Evolutionary conservation across 2,329 filamentous ascomycete species (phyloP).

Genomic region (Aaosphaeria arxii): DNA sequence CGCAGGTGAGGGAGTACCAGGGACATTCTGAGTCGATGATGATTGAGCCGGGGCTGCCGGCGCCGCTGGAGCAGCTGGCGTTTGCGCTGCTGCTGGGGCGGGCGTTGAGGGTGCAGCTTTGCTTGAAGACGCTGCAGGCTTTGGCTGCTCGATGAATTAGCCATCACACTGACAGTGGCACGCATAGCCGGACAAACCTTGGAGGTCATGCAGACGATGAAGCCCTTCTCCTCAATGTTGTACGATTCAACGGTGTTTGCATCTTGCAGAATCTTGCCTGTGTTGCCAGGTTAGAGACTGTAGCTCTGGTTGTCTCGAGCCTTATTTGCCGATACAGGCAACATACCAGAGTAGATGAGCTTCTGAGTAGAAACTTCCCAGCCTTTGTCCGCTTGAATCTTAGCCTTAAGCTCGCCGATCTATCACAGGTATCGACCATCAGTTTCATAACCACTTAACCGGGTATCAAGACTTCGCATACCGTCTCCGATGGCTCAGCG

Average conservation of each 20-base stretch:
- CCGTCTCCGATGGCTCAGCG: slow-evolving; percentile 86
- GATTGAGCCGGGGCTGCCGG: slow-evolving; percentile 34
- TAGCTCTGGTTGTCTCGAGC: slow-evolving; percentile 10
- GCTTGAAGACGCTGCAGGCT: slow-evolving; percentile 54
- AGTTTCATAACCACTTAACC: slow-evolving; percentile 8
- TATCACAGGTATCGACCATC: slow-evolving; percentile 37
- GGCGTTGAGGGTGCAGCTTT: slow-evolving; percentile 59
- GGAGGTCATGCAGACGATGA: slow-evolving; percentile 97
- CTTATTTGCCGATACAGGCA: slow-evolving; percentile 2
- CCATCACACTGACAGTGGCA: slow-evolving; percentile 1
- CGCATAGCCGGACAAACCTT: slow-evolving; percentile 63
- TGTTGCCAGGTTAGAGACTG: slow-evolving; percentile 19
- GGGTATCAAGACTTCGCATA: slow-evolving; percentile 45
- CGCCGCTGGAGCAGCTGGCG: slow-evolving; percentile 59
- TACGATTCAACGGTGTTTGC: slow-evolving; percentile 94
- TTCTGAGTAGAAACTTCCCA: slow-evolving; percentile 91
- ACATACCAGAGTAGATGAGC: slow-evolving; percentile 93
- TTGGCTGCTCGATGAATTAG: slow-evolving; percentile 57
- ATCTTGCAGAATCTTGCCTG: slow-evolving; percentile 98
- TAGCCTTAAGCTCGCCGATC: slow-evolving; percentile 89
- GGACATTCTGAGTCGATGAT: slow-evolving; percentile 48
- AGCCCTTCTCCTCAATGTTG: slow-evolving; percentile 99
- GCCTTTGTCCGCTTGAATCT: slow-evolving; percentile 87
- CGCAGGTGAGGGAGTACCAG: slow-evolving; percentile 51
- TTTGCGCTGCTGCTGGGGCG: slow-evolving; percentile 43